These are phyloP conservation scores for Sungouiozyma ichnusensis DNA, from an alignment of 805 yeast genomes.

Conservation along the genomic window DNA sequence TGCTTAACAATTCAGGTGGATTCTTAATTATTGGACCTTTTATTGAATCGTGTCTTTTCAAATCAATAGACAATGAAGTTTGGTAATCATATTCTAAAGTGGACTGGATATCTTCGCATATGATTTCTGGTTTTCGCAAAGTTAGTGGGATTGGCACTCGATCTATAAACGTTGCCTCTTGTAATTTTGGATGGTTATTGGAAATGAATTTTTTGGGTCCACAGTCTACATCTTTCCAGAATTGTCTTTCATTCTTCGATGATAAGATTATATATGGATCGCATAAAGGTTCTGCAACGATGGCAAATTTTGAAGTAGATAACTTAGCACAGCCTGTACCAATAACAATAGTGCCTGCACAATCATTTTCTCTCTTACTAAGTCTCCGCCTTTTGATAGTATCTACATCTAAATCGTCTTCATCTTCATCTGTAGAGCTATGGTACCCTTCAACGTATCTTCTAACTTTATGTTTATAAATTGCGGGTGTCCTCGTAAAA, in stretches of 20 bases:
- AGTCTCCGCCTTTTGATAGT: slow-evolving; percentile 5
- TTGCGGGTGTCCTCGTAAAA: slow-evolving; percentile 10
- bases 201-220: slow-evolving; percentile 7
- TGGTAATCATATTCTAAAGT: background rate
- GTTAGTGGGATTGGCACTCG: slow-evolving; percentile 5
- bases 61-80: background rate
- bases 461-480: slow-evolving; percentile 18
- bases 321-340: slow-evolving; percentile 4
- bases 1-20: background rate
- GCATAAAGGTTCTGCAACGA: slow-evolving; percentile 24
- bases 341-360: slow-evolving; percentile 20
- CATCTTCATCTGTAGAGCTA: slow-evolving; percentile 24
- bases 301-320: slow-evolving; percentile 11
- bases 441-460: slow-evolving; percentile 14
- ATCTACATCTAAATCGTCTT: slow-evolving; percentile 11
- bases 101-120: background rate
- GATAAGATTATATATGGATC: slow-evolving; percentile 20
- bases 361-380: slow-evolving; percentile 3
- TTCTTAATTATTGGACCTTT: background rate
- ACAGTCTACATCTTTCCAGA: slow-evolving; percentile 9
- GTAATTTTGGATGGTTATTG: slow-evolving; percentile 11
- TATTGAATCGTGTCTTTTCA: background rate
- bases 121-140: slow-evolving; percentile 1
- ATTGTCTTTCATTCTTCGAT: slow-evolving; percentile 12
- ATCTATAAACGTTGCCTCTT: slow-evolving; percentile 10